Conservation (phyloP, 2,329 filamentous ascomycete species). For the Magnaporthiopsis rhizophila region DNA sequence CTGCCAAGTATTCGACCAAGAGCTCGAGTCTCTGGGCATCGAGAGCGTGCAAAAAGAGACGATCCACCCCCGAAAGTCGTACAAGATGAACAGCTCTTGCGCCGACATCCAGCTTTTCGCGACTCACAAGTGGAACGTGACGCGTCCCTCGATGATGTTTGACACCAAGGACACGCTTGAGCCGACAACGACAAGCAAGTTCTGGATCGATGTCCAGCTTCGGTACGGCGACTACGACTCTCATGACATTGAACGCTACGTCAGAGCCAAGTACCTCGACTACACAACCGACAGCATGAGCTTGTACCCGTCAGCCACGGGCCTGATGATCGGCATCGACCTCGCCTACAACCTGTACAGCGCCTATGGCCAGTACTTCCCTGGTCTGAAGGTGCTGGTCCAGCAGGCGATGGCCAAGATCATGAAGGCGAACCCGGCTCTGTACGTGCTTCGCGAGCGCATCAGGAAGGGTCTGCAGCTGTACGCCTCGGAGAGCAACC, state of each 20-base stretch:
- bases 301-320: conserved; percentile 94
- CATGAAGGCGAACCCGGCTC: conserved; percentile 97
- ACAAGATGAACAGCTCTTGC: conserved; percentile 99
- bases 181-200: conserved; percentile 93
- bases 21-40: conserved; percentile 89
- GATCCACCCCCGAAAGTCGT: conserved; percentile 96
- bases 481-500: conserved; percentile 96
- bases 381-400: conserved; percentile 85
- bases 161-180: conserved; percentile 96
- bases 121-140: conserved; percentile 98
- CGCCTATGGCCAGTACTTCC: conserved; percentile 97
- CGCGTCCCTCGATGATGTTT: conserved; percentile 82
- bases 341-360: conserved; percentile 98
- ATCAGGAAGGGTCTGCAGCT: conserved; percentile 97
- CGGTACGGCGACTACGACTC: conserved; percentile 82
- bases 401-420: conserved; percentile 99
- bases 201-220: conserved; percentile 68
- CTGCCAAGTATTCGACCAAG: conserved; percentile 96
- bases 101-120: conserved; percentile 96
- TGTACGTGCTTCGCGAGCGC: conserved; percentile 94
- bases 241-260: conserved; percentile 96
- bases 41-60: conserved; percentile 99
- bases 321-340: conserved; percentile 96
- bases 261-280: conserved; percentile 94
- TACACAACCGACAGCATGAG: conserved; percentile 99